Percentiles rank a stretch among this genome's conserved stretches.
Conservation (phyloP, 2,329 filamentous ascomycete species). For the Pseudogymnoascus sp. region DNA sequence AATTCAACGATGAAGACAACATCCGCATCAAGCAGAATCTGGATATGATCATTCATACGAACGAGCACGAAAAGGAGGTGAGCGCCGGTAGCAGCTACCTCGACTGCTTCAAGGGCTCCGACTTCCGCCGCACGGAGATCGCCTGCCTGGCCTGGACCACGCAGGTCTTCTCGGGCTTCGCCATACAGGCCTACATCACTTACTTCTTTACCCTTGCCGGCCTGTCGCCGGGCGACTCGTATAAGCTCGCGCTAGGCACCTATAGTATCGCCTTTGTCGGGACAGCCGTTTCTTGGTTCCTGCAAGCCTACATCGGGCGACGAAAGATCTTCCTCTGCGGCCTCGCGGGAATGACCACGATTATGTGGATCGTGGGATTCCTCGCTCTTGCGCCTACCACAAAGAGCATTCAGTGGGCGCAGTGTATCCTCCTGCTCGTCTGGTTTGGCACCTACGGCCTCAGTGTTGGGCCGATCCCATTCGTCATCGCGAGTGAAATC, state of each 20-base stretch:
- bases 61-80: constrained; percentile 47
- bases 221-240: constrained; percentile 39
- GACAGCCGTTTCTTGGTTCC: constrained; percentile 8
- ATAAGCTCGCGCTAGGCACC: constrained; percentile 44
- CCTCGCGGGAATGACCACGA: neutral
- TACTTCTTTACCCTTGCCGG: constrained; percentile 51
- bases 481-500: constrained; percentile 25
- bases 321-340: constrained; percentile 8
- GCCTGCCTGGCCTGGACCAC: constrained; percentile 59
- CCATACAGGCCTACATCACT: constrained; percentile 54
- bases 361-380: constrained; percentile 11
- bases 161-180: constrained; percentile 54
- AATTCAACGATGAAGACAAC: constrained; percentile 40
- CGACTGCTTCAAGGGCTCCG: constrained; percentile 76
- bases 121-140: constrained; percentile 70
- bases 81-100: constrained; percentile 66
- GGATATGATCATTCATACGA: constrained; percentile 46
- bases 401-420: constrained; percentile 29
- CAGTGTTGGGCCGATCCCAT: neutral
- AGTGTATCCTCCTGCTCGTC: constrained; percentile 35
- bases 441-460: constrained; percentile 31
- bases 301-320: constrained; percentile 5
- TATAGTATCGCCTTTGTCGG: constrained; percentile 32
- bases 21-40: constrained; percentile 38
- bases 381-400: constrained; percentile 14